Conservation (phyloP, 1,284 basidiomycete species). For the Caloboletus firmus region DNA sequence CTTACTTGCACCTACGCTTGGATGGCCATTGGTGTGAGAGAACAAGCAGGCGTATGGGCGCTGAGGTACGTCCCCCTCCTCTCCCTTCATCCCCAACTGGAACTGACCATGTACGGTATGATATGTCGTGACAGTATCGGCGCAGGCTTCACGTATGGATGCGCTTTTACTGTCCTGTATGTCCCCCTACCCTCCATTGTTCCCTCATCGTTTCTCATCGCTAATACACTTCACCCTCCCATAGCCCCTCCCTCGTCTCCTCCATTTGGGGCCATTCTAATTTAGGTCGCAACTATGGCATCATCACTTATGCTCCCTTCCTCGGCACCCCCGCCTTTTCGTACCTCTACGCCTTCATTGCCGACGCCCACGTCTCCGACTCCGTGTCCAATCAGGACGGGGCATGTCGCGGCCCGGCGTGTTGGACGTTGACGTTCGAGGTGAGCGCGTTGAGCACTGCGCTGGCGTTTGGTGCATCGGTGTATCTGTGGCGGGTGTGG, state of each 20-base stretch:
- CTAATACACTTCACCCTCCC: background rate
- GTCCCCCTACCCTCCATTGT: slow-evolving; percentile 26
- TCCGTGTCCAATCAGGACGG: slow-evolving; percentile 34
- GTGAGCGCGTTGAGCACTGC: slow-evolving; percentile 46
- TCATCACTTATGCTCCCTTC: slow-evolving; percentile 71
- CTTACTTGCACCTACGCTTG: slow-evolving; percentile 53
- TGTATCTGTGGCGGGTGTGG: slow-evolving; percentile 64
- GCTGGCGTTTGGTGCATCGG: slow-evolving; percentile 43
- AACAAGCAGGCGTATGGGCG: slow-evolving; percentile 54
- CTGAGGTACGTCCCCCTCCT: slow-evolving; percentile 49
- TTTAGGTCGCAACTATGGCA: slow-evolving; percentile 72
- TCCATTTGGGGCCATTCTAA: slow-evolving; percentile 69
- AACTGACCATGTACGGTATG: background rate
- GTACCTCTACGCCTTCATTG: slow-evolving; percentile 70
- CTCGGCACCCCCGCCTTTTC: slow-evolving; percentile 72
- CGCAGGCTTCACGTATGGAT: slow-evolving; percentile 66
- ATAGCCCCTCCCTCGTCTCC: slow-evolving; percentile 66
- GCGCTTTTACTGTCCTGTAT: slow-evolving; percentile 67
- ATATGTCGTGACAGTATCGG: slow-evolving; percentile 41
- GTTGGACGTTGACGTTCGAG: slow-evolving; percentile 68
- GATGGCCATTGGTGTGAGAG: slow-evolving; percentile 49
- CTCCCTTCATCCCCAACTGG: background rate
- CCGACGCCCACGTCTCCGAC: slow-evolving; percentile 45
- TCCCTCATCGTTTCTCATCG: background rate
- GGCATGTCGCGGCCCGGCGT: slow-evolving; percentile 57